phyloP scores from a whole-genome alignment of 306 rosid species.

The Quercus alba region DNA sequence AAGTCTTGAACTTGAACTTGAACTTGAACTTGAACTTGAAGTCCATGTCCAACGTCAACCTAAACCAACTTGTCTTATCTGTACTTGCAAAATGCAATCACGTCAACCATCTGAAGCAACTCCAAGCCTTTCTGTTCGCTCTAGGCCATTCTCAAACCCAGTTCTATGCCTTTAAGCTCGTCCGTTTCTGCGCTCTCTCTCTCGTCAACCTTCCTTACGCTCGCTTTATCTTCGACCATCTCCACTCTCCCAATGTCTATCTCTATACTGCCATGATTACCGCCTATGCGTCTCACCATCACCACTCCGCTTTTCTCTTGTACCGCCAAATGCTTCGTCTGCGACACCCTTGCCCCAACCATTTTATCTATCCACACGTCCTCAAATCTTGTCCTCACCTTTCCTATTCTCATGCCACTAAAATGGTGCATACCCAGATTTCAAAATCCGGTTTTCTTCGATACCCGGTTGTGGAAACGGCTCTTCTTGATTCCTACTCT shows the following conservation, averaged over 20 bases:
- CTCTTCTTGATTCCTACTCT: constrained; percentile 55
- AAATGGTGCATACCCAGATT: constrained; percentile 52
- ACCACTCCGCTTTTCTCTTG: constrained; percentile 31
- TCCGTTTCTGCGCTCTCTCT: constrained; percentile 53
- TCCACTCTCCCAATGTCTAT: constrained; percentile 50
- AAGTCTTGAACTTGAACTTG: background rate
- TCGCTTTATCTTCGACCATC: constrained; percentile 50
- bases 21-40: background rate
- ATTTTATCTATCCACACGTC: constrained; percentile 63
- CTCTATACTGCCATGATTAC: constrained; percentile 74
- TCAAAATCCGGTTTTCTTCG: constrained; percentile 51
- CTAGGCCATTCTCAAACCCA: constrained; percentile 67
- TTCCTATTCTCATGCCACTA: constrained; percentile 22
- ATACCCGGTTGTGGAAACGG: constrained; percentile 64
- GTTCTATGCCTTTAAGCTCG: constrained; percentile 68
- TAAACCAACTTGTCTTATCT: constrained; percentile 32
- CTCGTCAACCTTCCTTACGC: constrained; percentile 58
- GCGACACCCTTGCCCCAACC: constrained; percentile 36
- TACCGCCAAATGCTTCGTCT: constrained; percentile 49
- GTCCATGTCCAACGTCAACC: constrained; percentile 2
- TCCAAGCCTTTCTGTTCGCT: constrained; percentile 48
- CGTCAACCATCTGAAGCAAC: constrained; percentile 63
- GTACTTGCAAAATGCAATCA: constrained; percentile 45
- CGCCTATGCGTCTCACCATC: constrained; percentile 48
- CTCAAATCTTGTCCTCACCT: constrained; percentile 44